These are phyloP conservation scores for Penicillium palitans DNA, from an alignment of 2,329 filamentous ascomycete genomes.

Conservation along the genomic window DNA sequence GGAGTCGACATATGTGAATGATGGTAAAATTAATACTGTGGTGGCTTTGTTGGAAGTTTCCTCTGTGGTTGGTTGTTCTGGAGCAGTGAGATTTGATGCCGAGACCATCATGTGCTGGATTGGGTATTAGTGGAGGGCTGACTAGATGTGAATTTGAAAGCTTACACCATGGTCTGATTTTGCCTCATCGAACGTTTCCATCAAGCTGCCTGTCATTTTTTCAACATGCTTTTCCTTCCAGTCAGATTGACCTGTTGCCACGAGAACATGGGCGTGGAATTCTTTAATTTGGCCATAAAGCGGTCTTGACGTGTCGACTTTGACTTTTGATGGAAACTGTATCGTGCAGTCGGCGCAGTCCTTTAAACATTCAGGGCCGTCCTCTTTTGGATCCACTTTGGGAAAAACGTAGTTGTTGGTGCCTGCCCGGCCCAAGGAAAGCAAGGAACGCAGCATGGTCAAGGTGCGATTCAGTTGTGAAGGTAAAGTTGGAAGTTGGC, in stretches of 20 bases:
- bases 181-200: conserved; percentile 48
- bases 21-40: conserved; percentile 75
- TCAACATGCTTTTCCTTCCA: conserved; percentile 38
- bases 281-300: conserved; percentile 41
- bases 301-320: conserved; percentile 32
- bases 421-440: conserved; percentile 29
- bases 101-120: conserved; percentile 39
- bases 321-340: conserved; percentile 38
- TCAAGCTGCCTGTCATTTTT: conserved; percentile 50
- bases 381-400: conserved; percentile 34
- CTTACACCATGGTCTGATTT: conserved; percentile 67
- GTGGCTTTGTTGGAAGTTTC: conserved; percentile 51
- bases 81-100: conserved; percentile 35
- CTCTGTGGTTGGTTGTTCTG: conserved; percentile 14
- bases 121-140: neutral
- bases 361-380: conserved; percentile 37
- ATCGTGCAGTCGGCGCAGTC: conserved; percentile 43
- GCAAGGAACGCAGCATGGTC: conserved; percentile 36
- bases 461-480: neutral
- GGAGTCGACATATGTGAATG: conserved; percentile 76
- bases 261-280: conserved; percentile 38
- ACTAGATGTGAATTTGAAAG: neutral
- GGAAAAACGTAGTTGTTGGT: conserved; percentile 38
- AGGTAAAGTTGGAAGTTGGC: neutral
- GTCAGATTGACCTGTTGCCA: conserved; percentile 42